Conservation (phyloP, 306 rosid genomes). For the Medicago ruthenica region DNA sequence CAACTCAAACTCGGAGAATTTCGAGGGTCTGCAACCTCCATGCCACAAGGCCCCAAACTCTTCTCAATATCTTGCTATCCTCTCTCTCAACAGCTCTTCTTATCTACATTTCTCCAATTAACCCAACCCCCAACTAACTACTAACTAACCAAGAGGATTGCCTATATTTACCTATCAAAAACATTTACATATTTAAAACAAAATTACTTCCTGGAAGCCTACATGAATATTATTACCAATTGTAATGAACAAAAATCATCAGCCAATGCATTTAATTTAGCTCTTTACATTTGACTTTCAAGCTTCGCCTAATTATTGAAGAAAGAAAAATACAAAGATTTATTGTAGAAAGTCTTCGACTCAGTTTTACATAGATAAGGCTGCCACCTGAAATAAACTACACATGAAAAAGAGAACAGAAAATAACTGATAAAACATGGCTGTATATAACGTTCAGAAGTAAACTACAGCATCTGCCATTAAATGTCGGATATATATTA, state of each 20-base stretch:
- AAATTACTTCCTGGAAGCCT: slow-evolving; percentile 14
- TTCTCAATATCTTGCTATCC: slow-evolving; percentile 37
- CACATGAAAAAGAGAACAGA: neutral
- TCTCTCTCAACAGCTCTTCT: no score
- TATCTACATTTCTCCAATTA: neutral
- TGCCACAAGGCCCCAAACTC: neutral
- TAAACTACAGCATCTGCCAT: slow-evolving; percentile 12
- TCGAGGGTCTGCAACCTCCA: neutral
- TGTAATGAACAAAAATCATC: slow-evolving; percentile 9
- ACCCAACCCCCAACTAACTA: neutral
- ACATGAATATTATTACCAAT: slow-evolving; percentile 3
- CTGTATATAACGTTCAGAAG: neutral
- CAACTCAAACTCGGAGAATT: neutral
- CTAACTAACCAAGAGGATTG: neutral
- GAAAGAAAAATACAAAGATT: neutral
- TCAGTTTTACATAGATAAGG: slow-evolving; percentile 18
- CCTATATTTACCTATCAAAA: neutral
- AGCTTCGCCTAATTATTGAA: slow-evolving; percentile 30
- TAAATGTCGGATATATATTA: slow-evolving; percentile 8
- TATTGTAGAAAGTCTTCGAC: slow-evolving; percentile 4
- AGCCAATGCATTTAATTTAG: neutral
- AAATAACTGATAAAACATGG: neutral
- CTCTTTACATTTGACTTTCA: neutral
- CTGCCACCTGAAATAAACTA: slow-evolving; percentile 22
- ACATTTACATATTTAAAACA: slow-evolving; percentile 15